These are phyloP conservation scores for Calonectria multiphialidica DNA, from an alignment of 2,329 filamentous ascomycete species.

Conservation along the genomic window DNA sequence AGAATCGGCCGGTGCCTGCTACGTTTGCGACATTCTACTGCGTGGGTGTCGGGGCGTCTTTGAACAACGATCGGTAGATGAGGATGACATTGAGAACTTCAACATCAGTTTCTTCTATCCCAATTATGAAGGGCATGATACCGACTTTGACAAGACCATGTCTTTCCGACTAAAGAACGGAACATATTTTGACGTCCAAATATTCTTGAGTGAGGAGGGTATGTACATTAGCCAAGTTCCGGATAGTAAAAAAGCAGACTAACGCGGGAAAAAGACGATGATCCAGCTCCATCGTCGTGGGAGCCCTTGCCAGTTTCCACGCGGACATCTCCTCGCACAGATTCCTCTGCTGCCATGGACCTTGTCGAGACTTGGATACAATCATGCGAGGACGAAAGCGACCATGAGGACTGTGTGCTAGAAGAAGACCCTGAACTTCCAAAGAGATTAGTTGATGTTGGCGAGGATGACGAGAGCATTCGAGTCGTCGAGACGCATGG, in stretches of 20 bases:
- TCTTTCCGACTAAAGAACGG: slow-evolving; percentile 1
- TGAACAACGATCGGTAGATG: not conserved
- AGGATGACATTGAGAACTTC: not conserved
- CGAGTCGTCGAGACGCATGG: not conserved
- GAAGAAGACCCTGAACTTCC: slow-evolving; percentile 4
- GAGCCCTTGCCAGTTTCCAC: slow-evolving; percentile 4
- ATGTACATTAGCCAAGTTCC: not conserved
- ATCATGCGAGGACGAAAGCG: not conserved
- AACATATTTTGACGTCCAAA: slow-evolving; percentile 4
- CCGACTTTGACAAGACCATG: not conserved
- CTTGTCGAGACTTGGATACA: not conserved
- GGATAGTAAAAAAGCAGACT: not conserved
- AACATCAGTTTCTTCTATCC: not conserved
- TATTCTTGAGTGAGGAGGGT: not conserved
- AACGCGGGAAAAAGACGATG: not conserved
- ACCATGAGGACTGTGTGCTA: not conserved
- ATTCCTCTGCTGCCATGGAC: not conserved
- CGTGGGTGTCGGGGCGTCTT: not conserved
- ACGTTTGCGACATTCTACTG: not conserved
- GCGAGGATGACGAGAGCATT: not conserved
- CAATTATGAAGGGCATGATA: not conserved
- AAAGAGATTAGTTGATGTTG: slow-evolving; percentile 11
- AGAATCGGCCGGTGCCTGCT: not conserved
- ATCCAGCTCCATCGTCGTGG: slow-evolving; percentile 1
- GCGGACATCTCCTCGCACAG: not conserved